A percentile compares a stretch with the other conserved stretches of the same genome.
Conservation (phyloP, 2,329 filamentous ascomycete genomes). For the Raffaelea ambrosiae region DNA sequence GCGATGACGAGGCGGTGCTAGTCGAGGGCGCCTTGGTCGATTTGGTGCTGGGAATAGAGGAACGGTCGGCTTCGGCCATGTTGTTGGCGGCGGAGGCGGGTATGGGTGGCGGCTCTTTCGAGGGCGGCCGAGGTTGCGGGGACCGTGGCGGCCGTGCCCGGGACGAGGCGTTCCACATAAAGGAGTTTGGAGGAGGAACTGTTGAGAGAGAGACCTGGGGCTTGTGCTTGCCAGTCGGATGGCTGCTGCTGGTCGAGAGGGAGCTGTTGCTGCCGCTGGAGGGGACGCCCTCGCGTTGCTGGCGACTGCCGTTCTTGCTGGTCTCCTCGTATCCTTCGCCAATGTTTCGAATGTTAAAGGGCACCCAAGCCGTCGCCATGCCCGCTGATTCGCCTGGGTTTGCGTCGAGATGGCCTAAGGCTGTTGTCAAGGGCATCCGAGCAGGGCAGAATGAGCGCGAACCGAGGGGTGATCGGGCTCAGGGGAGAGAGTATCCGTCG, state of each 20-base stretch:
- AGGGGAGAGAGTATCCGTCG: no score
- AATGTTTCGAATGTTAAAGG: no score
- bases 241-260: conserved; percentile 11
- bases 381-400: conserved; percentile 1
- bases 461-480: no score
- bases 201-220: conserved; percentile 50
- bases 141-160: conserved; percentile 40
- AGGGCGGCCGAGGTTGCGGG: conserved; percentile 34
- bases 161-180: conserved; percentile 43
- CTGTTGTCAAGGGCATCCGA: no score
- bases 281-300: no score
- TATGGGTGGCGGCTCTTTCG: conserved; percentile 41
- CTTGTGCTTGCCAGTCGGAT: conserved; percentile 19
- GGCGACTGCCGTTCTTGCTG: conserved; percentile 20
- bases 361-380: conserved; percentile 4
- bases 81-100: conserved; percentile 19
- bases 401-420: no score
- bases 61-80: conserved; percentile 40
- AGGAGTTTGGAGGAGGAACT: conserved; percentile 29
- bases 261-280: conserved; percentile 21
- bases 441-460: no score
- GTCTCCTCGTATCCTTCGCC: conserved; percentile 21
- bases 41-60: conserved; percentile 50
- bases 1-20: conserved; percentile 44
- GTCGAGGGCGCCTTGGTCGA: conserved; percentile 49